Percentiles rank a stretch among this genome's conserved stretches.
These are phyloP conservation scores for Plantago coronopus DNA, from an alignment of 305 asterid species.

Conservation along the genomic window DNA sequence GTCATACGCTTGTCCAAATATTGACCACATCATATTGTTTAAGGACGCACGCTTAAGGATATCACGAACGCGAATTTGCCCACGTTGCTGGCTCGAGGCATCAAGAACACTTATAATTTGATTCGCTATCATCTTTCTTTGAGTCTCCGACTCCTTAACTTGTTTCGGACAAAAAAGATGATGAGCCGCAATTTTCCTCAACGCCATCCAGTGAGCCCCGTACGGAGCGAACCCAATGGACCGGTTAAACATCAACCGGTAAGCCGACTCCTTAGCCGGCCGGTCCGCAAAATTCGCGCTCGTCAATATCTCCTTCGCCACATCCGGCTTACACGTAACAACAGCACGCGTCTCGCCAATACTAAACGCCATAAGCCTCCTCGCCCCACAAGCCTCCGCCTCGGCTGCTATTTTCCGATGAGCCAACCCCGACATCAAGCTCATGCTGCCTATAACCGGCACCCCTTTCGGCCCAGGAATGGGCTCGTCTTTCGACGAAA, in stretches of 20 bases:
- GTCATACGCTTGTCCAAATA: constrained; percentile 50
- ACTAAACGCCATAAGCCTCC: constrained; percentile 76
- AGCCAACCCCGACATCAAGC: constrained; percentile 64
- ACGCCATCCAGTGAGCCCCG: constrained; percentile 73
- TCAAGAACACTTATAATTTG: constrained; percentile 35
- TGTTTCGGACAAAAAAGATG: constrained; percentile 75
- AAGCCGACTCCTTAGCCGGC: constrained; percentile 69
- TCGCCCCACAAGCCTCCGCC: constrained; percentile 41
- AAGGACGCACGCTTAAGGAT: constrained; percentile 60
- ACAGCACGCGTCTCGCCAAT: constrained; percentile 64
- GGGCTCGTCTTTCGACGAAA: constrained; percentile 6
- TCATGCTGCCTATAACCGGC: constrained; percentile 68
- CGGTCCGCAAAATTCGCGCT: constrained; percentile 63
- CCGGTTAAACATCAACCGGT: constrained; percentile 65
- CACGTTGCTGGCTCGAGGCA: not conserved
- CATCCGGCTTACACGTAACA: constrained; percentile 54
- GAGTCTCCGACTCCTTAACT: constrained; percentile 42
- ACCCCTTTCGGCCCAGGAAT: constrained; percentile 76
- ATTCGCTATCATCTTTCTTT: constrained; percentile 41
- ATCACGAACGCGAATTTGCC: constrained; percentile 43
- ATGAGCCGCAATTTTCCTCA: constrained; percentile 52
- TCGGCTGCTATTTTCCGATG: constrained; percentile 63
- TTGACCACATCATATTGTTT: constrained; percentile 70
- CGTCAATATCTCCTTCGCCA: constrained; percentile 57
- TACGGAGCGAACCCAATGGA: constrained; percentile 89